Evolutionary conservation across 768 basidiomycete genomes (phyloP).

Genomic region (Trametes coccinea): DNA sequence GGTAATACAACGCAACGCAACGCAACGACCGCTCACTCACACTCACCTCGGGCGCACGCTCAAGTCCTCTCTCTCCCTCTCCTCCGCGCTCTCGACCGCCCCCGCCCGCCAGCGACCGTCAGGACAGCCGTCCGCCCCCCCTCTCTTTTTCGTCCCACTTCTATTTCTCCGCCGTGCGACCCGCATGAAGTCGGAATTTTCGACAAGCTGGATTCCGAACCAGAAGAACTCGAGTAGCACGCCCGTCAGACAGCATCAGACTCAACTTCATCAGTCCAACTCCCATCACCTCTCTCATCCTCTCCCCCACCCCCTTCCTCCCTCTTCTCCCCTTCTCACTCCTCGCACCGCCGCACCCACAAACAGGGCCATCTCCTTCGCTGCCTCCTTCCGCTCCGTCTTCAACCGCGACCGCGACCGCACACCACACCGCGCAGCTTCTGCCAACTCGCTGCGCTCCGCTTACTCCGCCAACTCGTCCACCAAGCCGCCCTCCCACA

Average conservation of each 20-base stretch:
- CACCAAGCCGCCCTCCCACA: conserved; percentile 30
- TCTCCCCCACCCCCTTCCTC: conserved; percentile 23
- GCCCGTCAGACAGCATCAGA: conserved; percentile 17
- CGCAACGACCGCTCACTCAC: not conserved
- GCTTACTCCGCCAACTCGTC: conserved; percentile 38
- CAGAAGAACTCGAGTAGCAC: conserved; percentile 22
- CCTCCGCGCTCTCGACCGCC: conserved; percentile 10
- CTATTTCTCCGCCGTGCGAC: conserved; percentile 15
- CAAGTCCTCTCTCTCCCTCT: not conserved
- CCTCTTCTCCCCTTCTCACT: conserved; percentile 18
- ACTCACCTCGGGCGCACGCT: not conserved
- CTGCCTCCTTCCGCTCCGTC: conserved; percentile 49
- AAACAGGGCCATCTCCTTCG: conserved; percentile 23
- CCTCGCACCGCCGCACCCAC: conserved; percentile 12
- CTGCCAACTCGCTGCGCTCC: conserved; percentile 53
- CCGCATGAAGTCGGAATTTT: conserved; percentile 23
- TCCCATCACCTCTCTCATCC: conserved; percentile 20
- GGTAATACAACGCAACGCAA: not conserved
- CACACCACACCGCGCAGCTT: conserved; percentile 43
- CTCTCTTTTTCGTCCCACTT: conserved; percentile 2
- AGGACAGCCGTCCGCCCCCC: conserved; percentile 5
- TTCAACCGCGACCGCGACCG: conserved; percentile 59
- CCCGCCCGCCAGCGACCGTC: conserved; percentile 1
- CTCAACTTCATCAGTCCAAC: conserved; percentile 28
- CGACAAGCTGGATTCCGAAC: conserved; percentile 22